Conservation (phyloP, 2,329 filamentous ascomycete genomes). For the Ophiostoma sp. region DNA sequence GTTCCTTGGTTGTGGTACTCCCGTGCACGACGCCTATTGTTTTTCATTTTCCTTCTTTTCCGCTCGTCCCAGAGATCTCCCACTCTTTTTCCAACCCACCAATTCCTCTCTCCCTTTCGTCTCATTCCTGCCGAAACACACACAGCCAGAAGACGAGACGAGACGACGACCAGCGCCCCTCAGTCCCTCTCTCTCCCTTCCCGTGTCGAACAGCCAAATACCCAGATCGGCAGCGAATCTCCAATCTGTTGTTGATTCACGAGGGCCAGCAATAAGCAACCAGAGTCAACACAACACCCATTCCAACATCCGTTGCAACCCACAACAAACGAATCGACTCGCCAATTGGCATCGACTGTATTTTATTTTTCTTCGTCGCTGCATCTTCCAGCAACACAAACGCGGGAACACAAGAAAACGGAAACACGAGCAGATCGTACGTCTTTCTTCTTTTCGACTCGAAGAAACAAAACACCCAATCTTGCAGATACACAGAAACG, state of each 20-base stretch:
- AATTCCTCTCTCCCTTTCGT: neutral
- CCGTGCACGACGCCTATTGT: neutral
- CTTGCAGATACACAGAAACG: conserved; percentile 4
- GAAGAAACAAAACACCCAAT: neutral
- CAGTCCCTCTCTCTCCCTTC: neutral
- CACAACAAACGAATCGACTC: conserved; percentile 8
- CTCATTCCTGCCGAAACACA: conserved; percentile 22
- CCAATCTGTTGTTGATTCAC: conserved; percentile 7
- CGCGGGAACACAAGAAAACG: neutral
- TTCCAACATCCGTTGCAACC: conserved; percentile 10
- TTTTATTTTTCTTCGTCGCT: neutral
- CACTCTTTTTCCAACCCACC: neutral
- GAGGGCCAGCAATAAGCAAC: neutral
- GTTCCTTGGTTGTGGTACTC: conserved; percentile 9
- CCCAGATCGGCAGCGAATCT: neutral
- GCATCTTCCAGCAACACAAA: neutral
- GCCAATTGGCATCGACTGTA: neutral
- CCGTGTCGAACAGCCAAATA: neutral
- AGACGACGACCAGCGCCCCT: conserved; percentile 7
- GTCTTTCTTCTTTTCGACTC: neutral
- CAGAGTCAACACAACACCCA: conserved; percentile 6
- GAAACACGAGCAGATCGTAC: neutral
- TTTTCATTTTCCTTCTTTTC: neutral
- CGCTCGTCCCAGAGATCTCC: neutral
- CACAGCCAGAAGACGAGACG: neutral